These are phyloP conservation scores for Pythium insidiosum DNA, from an alignment of 352 stramenopile genomes.

Conservation along the genomic window DNA sequence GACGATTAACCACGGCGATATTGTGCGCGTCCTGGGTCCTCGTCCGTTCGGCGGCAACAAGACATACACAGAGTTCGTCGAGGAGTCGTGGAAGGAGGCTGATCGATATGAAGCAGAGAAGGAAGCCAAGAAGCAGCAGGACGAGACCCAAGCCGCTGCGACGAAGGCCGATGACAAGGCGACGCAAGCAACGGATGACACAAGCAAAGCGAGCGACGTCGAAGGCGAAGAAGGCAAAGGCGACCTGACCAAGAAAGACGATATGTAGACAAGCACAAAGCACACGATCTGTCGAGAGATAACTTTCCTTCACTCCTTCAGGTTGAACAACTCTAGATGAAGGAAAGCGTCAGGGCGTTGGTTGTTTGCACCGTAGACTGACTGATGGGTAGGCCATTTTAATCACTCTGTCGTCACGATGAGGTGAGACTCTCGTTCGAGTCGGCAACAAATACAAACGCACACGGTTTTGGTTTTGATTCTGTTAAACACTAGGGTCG, in stretches of 20 bases:
- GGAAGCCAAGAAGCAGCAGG: slow-evolving; percentile 19
- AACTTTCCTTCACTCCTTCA: too few relatives aligned
- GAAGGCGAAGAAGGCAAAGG: slow-evolving; percentile 5
- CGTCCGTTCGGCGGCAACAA: slow-evolving; percentile 92
- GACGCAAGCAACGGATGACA: slow-evolving; percentile 7
- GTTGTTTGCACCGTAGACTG: too few relatives aligned
- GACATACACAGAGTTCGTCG: slow-evolving; percentile 95
- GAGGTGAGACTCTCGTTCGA: too few relatives aligned
- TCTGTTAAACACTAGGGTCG: too few relatives aligned
- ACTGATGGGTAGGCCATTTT: too few relatives aligned
- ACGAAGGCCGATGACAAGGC: slow-evolving; percentile 18
- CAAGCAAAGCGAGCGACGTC: slow-evolving; percentile 8
- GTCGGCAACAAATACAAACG: too few relatives aligned
- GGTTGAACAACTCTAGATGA: too few relatives aligned
- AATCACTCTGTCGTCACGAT: too few relatives aligned
- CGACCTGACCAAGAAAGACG: slow-evolving; percentile 12
- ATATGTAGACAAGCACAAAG: slow-evolving; percentile 3
- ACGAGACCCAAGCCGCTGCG: slow-evolving; percentile 16
- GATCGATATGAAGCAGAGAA: slow-evolving; percentile 79
- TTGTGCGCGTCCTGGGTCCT: slow-evolving; percentile 91
- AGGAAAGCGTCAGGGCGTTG: too few relatives aligned
- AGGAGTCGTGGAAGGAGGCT: slow-evolving; percentile 82
- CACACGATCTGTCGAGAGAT: not conserved
- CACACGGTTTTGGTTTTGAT: too few relatives aligned
- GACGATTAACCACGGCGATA: slow-evolving; percentile 99